Evolutionary conservation across 441 rosid species (phyloP).

Genomic region (Bruguiera hainesii): DNA sequence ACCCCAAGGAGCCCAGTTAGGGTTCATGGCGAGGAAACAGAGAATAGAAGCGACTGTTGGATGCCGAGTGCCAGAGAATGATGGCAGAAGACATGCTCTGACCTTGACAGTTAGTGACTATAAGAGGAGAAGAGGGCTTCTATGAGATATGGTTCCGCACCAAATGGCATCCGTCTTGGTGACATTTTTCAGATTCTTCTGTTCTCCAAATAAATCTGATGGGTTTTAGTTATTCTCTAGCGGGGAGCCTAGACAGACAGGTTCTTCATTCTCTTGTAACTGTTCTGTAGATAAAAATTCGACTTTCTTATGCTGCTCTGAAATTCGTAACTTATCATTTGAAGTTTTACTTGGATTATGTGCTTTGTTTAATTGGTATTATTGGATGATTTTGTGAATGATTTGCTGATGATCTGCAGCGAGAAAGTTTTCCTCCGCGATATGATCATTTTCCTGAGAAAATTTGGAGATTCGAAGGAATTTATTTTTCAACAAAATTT

Average conservation of each 20-base stretch:
- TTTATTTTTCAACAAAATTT: no score
- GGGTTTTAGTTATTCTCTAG: background rate
- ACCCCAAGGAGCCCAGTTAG: constrained; percentile 75
- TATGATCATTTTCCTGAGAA: no score
- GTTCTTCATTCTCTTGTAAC: no score
- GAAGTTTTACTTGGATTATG: no score
- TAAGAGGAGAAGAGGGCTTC: constrained; percentile 97
- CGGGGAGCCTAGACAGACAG: background rate
- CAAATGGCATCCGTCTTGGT: constrained; percentile 6
- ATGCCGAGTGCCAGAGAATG: constrained; percentile 71
- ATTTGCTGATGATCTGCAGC: no score
- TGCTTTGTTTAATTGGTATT: no score
- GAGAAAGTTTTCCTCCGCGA: no score
- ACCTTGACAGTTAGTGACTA: constrained; percentile 93
- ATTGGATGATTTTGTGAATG: no score
- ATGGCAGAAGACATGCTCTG: constrained; percentile 77
- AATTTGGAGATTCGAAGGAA: no score
- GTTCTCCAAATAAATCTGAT: background rate
- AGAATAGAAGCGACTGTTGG: constrained; percentile 85
- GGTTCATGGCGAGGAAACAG: constrained; percentile 92
- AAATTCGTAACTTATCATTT: no score
- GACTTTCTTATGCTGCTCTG: no score
- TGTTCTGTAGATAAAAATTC: no score
- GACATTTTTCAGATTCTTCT: background rate
- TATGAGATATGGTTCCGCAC: constrained; percentile 35